A percentile compares a stretch with the other conserved stretches of the same genome.
Evolutionary conservation across 2,329 filamentous ascomycete species (phyloP).

Genomic region (Xylaria polymorpha): DNA sequence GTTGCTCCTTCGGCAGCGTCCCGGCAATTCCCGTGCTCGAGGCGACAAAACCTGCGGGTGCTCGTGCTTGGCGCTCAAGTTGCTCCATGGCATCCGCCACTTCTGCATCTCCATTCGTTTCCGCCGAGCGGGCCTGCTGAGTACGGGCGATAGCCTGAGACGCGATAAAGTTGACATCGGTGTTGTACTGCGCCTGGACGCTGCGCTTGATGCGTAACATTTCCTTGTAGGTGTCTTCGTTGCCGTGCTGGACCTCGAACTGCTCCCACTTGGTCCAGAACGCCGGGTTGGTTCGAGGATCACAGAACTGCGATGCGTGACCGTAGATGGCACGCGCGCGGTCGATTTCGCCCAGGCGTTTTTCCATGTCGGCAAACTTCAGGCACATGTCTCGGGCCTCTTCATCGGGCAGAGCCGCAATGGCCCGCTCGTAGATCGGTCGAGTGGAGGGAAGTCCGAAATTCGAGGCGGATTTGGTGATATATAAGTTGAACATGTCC

Average conservation of each 20-base stretch:
- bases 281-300: constrained; percentile 86
- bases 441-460: constrained; percentile 95
- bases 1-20: constrained; percentile 60
- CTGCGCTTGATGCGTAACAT: constrained; percentile 98
- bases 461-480: constrained; percentile 97
- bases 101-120: constrained; percentile 59
- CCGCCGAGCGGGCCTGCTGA: constrained; percentile 66
- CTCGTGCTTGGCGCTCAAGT: constrained; percentile 87
- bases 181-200: constrained; percentile 98
- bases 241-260: constrained; percentile 97
- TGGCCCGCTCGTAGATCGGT: constrained; percentile 95
- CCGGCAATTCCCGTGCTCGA: constrained; percentile 80
- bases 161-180: constrained; percentile 98
- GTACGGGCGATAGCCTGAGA: constrained; percentile 90
- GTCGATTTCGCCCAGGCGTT: constrained; percentile 91
- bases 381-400: constrained; percentile 98
- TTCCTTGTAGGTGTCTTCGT: constrained; percentile 99
- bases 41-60: constrained; percentile 90
- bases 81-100: constrained; percentile 87
- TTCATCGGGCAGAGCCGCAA: constrained; percentile 89
- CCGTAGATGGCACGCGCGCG: constrained; percentile 95
- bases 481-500: constrained; percentile 99
- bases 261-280: constrained; percentile 98
- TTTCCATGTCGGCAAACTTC: constrained; percentile 98
- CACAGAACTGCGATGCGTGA: constrained; percentile 96